Evolutionary conservation across 2,329 filamentous ascomycete species (phyloP).

Genomic region (Ophiostoma perfectum): DNA sequence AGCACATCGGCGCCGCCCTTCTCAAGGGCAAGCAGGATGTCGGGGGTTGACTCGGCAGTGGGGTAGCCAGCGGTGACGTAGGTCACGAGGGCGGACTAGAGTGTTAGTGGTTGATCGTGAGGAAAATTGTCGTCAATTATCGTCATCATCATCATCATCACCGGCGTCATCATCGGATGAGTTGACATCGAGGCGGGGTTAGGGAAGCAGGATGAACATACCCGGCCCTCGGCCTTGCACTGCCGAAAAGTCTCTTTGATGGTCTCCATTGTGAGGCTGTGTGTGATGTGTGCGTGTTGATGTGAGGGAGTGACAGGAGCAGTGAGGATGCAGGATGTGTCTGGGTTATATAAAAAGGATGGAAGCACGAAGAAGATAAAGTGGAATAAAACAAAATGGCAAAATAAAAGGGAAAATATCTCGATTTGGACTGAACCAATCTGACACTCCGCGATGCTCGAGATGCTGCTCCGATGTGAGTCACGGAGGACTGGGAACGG

Average conservation of each 20-base stretch:
- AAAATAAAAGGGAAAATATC: not conserved
- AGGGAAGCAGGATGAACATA: slow-evolving; percentile 30
- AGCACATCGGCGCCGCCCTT: slow-evolving; percentile 92
- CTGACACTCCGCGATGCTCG: not conserved
- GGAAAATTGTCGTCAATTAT: too few species aligned
- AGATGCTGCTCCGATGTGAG: slow-evolving; percentile 5
- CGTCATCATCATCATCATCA: not conserved
- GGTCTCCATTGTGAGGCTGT: slow-evolving; percentile 44
- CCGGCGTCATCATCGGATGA: too few species aligned
- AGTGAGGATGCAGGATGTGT: not conserved
- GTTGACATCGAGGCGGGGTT: not conserved
- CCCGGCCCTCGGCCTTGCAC: slow-evolving; percentile 55
- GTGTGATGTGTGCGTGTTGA: slow-evolving; percentile 10
- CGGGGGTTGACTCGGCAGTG: slow-evolving; percentile 70
- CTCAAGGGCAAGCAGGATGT: slow-evolving; percentile 83
- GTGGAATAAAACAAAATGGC: slow-evolving; percentile 6
- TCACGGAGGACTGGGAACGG: not conserved
- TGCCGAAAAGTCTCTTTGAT: slow-evolving; percentile 55
- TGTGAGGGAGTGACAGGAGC: not conserved
- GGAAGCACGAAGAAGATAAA: not conserved
- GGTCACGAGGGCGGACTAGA: slow-evolving; percentile 75
- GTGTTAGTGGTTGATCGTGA: not conserved
- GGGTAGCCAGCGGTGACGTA: slow-evolving; percentile 97
- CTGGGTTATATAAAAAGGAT: not conserved
- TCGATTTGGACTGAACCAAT: not conserved